Evolutionary conservation across 768 basidiomycete species (phyloP).

Genomic region (Cystobasidium tubakii): DNA sequence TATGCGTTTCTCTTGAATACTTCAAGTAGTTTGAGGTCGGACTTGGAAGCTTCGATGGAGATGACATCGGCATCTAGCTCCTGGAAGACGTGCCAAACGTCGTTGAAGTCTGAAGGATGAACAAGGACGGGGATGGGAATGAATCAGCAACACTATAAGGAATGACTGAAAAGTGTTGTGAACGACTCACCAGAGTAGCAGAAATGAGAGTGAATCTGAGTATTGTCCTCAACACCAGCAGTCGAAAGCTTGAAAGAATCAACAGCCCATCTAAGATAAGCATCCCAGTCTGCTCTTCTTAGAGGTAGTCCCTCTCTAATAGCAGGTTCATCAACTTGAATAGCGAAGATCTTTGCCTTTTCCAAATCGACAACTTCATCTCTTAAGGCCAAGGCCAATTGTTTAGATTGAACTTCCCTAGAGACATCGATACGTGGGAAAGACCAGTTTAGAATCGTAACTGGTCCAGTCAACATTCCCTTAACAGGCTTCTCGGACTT

Average conservation of each 20-base stretch:
- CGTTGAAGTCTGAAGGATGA: slow-evolving; percentile 77
- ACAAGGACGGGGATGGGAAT: not conserved
- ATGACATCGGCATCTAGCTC: slow-evolving; percentile 97
- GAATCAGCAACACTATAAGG: too few relatives aligned
- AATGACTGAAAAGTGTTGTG: too few relatives aligned
- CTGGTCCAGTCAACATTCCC: slow-evolving; percentile 97
- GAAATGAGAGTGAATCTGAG: slow-evolving; percentile 98
- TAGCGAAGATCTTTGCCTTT: slow-evolving; percentile 89
- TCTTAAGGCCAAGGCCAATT: slow-evolving; percentile 92
- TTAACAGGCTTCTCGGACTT: slow-evolving; percentile 92
- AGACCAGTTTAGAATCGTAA: slow-evolving; percentile 90
- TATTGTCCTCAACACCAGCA: slow-evolving; percentile 84
- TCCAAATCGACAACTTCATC: slow-evolving; percentile 91
- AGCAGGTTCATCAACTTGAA: slow-evolving; percentile 99
- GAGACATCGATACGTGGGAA: slow-evolving; percentile 98
- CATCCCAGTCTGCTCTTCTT: slow-evolving; percentile 90
- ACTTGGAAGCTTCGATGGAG: slow-evolving; percentile 94
- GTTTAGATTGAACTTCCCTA: slow-evolving; percentile 94
- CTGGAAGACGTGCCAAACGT: slow-evolving; percentile 96
- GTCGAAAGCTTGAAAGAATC: slow-evolving; percentile 98
- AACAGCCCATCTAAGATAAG: slow-evolving; percentile 94
- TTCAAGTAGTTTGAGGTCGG: slow-evolving; percentile 91
- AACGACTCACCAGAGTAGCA: slow-evolving; percentile 62
- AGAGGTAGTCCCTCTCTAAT: slow-evolving; percentile 99
- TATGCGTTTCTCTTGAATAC: slow-evolving; percentile 94